Base-by-base conservation (phyloP, 2,329 filamentous ascomycete genomes). In the Gliomastix tumulicola region DNA sequence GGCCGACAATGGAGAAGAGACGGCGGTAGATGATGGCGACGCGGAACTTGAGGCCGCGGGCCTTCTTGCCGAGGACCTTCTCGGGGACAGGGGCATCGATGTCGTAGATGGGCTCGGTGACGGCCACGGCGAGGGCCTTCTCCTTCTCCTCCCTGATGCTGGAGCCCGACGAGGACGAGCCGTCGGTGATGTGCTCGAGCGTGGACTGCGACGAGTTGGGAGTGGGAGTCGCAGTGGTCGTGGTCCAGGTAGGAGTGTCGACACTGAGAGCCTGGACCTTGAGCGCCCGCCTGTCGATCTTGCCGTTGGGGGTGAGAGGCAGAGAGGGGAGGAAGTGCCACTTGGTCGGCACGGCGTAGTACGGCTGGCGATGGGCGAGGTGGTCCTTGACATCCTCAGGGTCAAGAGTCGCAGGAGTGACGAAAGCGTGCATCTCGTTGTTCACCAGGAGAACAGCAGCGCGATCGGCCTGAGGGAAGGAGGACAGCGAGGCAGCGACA, bases 281-380 rank as follows among this genome's bases (percentile, higher is more conserved):
- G 13, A 41, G 31, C 16, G 34, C 30, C 17, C 30, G 49, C 53
- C 66, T 70, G 46, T 72, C 63, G n/a, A 68, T 56, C 44, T 72
- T 71, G 19, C 68, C 68, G 39, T 71, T 71, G n/a, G 56, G 36
- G 1, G 68, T 71, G 22, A 69, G 50, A 1, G 64, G 62, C 12
- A 71, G 55, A 1, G 44, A 44, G 0, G 52, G 42, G 12, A 64
- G 51, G 30, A 53, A 49, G 5, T 57, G 49, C 52, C 59, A 69
- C 21, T 53, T 42, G 4, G 57, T 56, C 1, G 68, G 68, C 3
- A 69, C 56, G 2, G 65, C 67, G 41, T 71, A 71, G 44, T 68
- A 71, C 4, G 68, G 65, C 19, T 68, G 55, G 12, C 52, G 53
- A 12, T 51, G 44, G 31, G 55, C 47, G 9, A 66, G 53, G 21